Evolutionary conservation across 768 basidiomycete species (phyloP).

Genomic region (Zangia roseola): DNA sequence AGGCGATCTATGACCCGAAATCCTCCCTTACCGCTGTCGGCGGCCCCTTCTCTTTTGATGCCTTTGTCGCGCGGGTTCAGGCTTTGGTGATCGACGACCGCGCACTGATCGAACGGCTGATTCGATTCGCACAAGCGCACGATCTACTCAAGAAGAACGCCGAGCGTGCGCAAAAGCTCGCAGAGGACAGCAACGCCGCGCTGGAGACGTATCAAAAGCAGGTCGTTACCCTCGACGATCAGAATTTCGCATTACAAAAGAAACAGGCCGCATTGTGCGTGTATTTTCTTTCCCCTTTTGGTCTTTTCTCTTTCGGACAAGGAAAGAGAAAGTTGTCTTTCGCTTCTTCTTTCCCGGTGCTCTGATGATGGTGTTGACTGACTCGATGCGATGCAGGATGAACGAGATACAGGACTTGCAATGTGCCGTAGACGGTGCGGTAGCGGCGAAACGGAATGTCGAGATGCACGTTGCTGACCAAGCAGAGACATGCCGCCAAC

Average conservation of each 20-base stretch:
- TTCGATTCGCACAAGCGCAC: conserved; percentile 85
- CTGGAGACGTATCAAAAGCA: conserved; percentile 92
- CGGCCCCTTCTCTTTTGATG: conserved; percentile 62
- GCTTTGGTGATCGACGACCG: conserved; percentile 82
- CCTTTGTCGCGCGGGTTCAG: conserved; percentile 74
- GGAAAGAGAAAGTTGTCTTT: neutral
- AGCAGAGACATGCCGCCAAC: conserved; percentile 67
- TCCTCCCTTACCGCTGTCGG: conserved; percentile 31
- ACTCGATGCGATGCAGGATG: conserved; percentile 42
- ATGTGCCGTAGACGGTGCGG: conserved; percentile 55
- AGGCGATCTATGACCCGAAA: conserved; percentile 64
- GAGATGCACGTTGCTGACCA: conserved; percentile 70
- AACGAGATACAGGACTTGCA: conserved; percentile 65
- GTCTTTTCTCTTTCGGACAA: neutral
- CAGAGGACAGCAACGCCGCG: conserved; percentile 74
- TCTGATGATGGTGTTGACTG: neutral
- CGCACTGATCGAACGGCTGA: conserved; percentile 76
- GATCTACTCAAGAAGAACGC: conserved; percentile 91
- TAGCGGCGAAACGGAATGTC: conserved; percentile 63
- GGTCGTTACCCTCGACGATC: conserved; percentile 75
- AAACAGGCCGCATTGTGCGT: conserved; percentile 57
- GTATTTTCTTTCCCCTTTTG: conserved; percentile 25
- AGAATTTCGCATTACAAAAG: conserved; percentile 52
- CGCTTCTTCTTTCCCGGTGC: no score
- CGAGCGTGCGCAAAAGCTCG: conserved; percentile 86